Evolutionary conservation across 2,329 filamentous ascomycete genomes (phyloP).

Genomic region (Talaromyces sp.): DNA sequence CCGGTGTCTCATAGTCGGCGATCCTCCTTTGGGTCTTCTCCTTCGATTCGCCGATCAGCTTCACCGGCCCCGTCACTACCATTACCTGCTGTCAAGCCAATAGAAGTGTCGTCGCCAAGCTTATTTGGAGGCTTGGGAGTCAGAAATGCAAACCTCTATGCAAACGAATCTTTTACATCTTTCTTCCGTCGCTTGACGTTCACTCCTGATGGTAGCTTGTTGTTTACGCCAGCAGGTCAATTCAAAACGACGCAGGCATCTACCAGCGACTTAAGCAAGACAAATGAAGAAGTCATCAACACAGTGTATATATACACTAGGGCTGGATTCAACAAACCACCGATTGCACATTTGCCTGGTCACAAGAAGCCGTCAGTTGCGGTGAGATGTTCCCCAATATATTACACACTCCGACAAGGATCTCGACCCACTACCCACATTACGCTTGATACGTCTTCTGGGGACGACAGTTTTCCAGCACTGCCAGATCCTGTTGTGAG

Average conservation of each 20-base stretch:
- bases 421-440: slow-evolving; percentile 76
- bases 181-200: slow-evolving; percentile 95
- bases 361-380: slow-evolving; percentile 98
- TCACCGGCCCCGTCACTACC: slow-evolving; percentile 93
- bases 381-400: slow-evolving; percentile 86
- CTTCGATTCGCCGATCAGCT: slow-evolving; percentile 76
- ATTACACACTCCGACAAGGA: slow-evolving; percentile 74
- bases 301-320: slow-evolving; percentile 98
- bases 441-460: slow-evolving; percentile 87
- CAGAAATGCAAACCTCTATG: slow-evolving; percentile 86
- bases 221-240: slow-evolving; percentile 92
- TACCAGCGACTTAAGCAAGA: slow-evolving; percentile 65
- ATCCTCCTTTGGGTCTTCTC: slow-evolving; percentile 83
- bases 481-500: slow-evolving; percentile 77
- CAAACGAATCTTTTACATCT: slow-evolving; percentile 93
- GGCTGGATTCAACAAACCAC: slow-evolving; percentile 93
- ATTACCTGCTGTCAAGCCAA: slow-evolving; percentile 89
- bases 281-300: slow-evolving; percentile 82
- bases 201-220: slow-evolving; percentile 87
- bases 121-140: slow-evolving; percentile 62
- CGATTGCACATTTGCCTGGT: slow-evolving; percentile 88
- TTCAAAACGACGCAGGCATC: slow-evolving; percentile 76
- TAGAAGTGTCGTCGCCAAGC: slow-evolving; percentile 79
- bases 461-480: slow-evolving; percentile 76
- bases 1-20: slow-evolving; percentile 85